Conservation (phyloP, 2,329 filamentous ascomycete species). For the Trichoderma cornu-damae region DNA sequence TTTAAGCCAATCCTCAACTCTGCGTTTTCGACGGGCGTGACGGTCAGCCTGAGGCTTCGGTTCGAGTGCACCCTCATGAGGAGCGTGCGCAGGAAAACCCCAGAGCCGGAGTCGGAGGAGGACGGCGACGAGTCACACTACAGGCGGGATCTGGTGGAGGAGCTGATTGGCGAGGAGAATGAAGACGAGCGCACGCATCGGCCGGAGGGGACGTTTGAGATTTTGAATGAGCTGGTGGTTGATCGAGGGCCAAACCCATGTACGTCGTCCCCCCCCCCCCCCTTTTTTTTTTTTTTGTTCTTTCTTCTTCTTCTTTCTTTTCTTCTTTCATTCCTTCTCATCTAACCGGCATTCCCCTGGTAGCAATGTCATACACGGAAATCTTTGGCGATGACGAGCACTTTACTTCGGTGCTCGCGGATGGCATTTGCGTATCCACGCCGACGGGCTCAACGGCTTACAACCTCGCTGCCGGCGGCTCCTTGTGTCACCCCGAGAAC, state of each 20-base stretch:
- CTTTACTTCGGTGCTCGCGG: slow-evolving; percentile 88
- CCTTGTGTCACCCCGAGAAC: slow-evolving; percentile 91
- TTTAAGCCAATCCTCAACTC: slow-evolving; percentile 63
- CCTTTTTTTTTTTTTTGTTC: neutral
- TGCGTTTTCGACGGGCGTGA: slow-evolving; percentile 78
- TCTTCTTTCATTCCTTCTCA: too few species aligned
- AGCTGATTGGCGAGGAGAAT: slow-evolving; percentile 79
- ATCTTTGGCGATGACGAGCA: slow-evolving; percentile 93
- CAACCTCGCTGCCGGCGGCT: slow-evolving; percentile 92
- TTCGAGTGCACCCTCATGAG: slow-evolving; percentile 96
- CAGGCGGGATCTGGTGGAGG: slow-evolving; percentile 72
- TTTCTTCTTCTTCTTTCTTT: too few species aligned
- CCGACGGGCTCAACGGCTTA: slow-evolving; percentile 94
- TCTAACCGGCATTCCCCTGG: neutral
- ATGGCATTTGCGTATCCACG: slow-evolving; percentile 89
- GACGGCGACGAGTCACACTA: slow-evolving; percentile 37
- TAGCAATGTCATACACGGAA: slow-evolving; percentile 86
- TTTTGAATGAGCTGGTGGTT: slow-evolving; percentile 94
- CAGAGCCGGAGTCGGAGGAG: slow-evolving; percentile 28
- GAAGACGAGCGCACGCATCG: slow-evolving; percentile 80
- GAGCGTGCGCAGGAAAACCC: slow-evolving; percentile 47
- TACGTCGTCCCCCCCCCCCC: slow-evolving; percentile 40
- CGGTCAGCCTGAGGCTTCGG: slow-evolving; percentile 76
- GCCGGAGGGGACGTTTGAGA: slow-evolving; percentile 80
- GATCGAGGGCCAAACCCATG: slow-evolving; percentile 91